Conservation (phyloP, 2,329 filamentous ascomycete species). For the Helminthosporium solani region DNA sequence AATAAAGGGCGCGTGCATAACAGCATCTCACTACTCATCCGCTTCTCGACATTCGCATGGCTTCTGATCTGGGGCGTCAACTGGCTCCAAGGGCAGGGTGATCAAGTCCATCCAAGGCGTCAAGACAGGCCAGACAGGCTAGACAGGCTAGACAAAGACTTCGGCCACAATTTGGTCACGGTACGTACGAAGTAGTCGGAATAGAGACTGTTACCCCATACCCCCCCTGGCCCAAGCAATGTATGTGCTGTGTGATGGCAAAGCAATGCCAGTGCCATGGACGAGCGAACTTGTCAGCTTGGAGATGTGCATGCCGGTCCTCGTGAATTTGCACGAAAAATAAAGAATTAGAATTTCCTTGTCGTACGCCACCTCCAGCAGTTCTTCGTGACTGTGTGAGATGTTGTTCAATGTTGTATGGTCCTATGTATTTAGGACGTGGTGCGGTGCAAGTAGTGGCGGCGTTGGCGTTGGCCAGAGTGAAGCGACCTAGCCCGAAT, state of each 20-base stretch:
- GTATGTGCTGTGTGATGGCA: neutral
- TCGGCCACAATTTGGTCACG: neutral
- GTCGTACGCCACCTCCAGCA: no score
- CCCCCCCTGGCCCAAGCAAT: neutral
- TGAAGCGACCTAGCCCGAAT: neutral
- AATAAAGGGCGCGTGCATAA: conserved; percentile 14
- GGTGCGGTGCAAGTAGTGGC: neutral
- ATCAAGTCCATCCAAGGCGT: no score
- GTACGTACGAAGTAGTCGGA: neutral
- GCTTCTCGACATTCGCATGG: neutral
- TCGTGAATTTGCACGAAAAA: no score
- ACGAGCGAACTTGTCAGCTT: no score
- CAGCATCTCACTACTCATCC: neutral
- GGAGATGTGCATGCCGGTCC: no score
- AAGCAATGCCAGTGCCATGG: no score
- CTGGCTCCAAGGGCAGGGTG: neutral
- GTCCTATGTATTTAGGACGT: neutral
- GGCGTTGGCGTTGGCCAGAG: neutral
- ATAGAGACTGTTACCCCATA: conserved; percentile 1
- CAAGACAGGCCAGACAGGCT: neutral
- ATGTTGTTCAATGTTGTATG: no score
- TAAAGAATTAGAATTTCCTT: no score
- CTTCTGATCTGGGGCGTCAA: neutral
- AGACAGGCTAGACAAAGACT: neutral
- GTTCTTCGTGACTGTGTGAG: no score